Conservation (phyloP, 2,329 filamentous ascomycete genomes). For the Decorospora gaudefroyi region DNA sequence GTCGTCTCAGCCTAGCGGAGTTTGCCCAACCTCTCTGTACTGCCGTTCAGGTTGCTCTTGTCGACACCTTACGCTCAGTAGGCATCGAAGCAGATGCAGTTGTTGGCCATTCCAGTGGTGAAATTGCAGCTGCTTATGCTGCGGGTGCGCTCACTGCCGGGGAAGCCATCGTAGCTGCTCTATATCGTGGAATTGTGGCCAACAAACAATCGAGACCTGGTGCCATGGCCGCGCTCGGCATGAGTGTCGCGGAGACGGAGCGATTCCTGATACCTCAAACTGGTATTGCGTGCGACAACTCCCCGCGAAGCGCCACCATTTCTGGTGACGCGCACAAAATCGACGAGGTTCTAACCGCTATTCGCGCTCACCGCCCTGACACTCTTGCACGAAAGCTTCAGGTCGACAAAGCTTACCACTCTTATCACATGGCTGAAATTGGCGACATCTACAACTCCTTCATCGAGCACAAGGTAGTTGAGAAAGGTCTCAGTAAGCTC, state of each 20-base stretch:
- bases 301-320: constrained; percentile 25
- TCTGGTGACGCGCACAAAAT: constrained; percentile 25
- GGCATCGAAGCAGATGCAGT: constrained; percentile 24
- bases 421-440: constrained; percentile 28
- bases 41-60: constrained; percentile 28
- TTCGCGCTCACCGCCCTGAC: constrained; percentile 20
- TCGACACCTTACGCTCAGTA: constrained; percentile 12
- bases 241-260: constrained; percentile 7
- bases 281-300: constrained; percentile 24
- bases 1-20: constrained; percentile 19
- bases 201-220: constrained; percentile 4
- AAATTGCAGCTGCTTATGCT: constrained; percentile 50
- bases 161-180: constrained; percentile 27
- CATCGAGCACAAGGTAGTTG: neutral
- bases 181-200: constrained; percentile 16
- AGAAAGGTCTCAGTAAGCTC: neutral
- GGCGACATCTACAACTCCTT: constrained; percentile 14
- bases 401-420: constrained; percentile 38
- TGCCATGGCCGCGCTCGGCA: constrained; percentile 20
- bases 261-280: constrained; percentile 1
- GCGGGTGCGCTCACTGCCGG: constrained; percentile 28
- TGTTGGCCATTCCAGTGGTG: constrained; percentile 50
- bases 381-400: constrained; percentile 23
- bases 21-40: constrained; percentile 32
- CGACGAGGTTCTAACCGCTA: neutral